Evolutionary conservation across 176 grass and related monocot species (phyloP), one percentile per base, ranked within the genome.

Genomic region (Urochloa ruziziensis): DNA sequence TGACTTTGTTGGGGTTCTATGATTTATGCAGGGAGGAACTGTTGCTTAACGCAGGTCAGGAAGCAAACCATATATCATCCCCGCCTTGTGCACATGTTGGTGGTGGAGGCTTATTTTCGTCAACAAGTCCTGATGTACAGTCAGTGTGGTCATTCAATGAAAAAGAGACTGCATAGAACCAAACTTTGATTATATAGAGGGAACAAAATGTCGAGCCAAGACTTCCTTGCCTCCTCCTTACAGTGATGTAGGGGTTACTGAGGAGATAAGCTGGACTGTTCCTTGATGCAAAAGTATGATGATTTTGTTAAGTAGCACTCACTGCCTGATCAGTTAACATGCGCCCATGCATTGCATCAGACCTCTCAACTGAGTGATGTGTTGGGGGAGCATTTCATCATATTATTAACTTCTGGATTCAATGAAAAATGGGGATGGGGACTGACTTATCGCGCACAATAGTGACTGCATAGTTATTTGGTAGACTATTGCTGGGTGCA

Each of bases 61-160:
- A 86, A 82, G 81, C 52, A 67, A 85, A 62, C 23, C 79, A 86
- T 61, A 93, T 42, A 29, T 85, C 64, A 8, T 86, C 60, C n/a
- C 70, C 84, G 0, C 63, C 81, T 60, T 68, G 84, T 27, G 81
- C 81, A 17, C 82, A 83, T 39, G 74, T 77, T 25, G 84, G 81
- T 1, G 74, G 64, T 7, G 88, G 72, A 42, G 82, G 86, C 75
- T 80, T 95, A 65, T 98, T 93, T 86, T 86, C 89, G 77, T 89
- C 92, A 42, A 39, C 92, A 28, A 87, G 87, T 81, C 86, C 88
- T 36, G 92, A 88, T 90, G 72, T 89, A 80, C 90, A 93, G 60
- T 91, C 95, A 65, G 70, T 91, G 47, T 98, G 92, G 92, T 93
- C 90, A 4, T 91, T 93, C 80, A 82, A 92, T 93, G 60, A 93